phyloP scores from a whole-genome alignment of 1,284 basidiomycete species.

The Trichosporon inkin region DNA sequence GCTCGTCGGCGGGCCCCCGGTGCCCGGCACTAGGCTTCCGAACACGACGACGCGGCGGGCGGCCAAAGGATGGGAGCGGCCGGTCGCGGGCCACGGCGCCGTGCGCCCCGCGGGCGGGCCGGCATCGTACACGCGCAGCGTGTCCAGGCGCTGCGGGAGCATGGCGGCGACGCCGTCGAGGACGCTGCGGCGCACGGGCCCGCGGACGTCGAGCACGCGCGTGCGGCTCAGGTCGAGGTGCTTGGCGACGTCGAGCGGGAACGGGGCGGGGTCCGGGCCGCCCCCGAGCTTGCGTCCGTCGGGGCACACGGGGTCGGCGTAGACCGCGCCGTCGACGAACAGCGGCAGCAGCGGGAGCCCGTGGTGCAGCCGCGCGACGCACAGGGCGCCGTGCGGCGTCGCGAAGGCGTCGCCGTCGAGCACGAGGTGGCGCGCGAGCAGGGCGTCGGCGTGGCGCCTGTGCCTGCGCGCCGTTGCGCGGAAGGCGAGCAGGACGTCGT shows the following conservation, averaged over 20 bases:
- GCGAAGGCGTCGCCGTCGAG: neutral
- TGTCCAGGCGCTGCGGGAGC: neutral
- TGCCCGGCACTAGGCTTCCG: neutral
- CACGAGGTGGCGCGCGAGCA: neutral
- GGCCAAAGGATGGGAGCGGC: neutral
- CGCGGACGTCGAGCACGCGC: neutral
- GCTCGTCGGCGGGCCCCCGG: neutral
- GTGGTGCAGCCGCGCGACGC: neutral
- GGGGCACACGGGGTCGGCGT: neutral
- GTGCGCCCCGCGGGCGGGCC: neutral
- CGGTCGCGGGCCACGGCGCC: neutral
- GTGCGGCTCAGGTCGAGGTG: neutral
- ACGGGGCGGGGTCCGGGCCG: neutral
- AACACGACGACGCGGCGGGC: neutral
- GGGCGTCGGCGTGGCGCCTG: neutral
- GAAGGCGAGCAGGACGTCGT: neutral
- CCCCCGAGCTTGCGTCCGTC: neutral
- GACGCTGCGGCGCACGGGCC: neutral
- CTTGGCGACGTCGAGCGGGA: neutral
- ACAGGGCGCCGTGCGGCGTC: neutral
- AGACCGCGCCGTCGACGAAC: neutral
- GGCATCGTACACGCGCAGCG: neutral
- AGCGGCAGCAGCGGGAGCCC: neutral
- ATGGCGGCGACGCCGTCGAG: neutral
- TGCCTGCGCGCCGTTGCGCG: neutral